These are phyloP conservation scores for Psilocybe azurescens DNA, from an alignment of 768 basidiomycete species.

Conservation along the genomic window DNA sequence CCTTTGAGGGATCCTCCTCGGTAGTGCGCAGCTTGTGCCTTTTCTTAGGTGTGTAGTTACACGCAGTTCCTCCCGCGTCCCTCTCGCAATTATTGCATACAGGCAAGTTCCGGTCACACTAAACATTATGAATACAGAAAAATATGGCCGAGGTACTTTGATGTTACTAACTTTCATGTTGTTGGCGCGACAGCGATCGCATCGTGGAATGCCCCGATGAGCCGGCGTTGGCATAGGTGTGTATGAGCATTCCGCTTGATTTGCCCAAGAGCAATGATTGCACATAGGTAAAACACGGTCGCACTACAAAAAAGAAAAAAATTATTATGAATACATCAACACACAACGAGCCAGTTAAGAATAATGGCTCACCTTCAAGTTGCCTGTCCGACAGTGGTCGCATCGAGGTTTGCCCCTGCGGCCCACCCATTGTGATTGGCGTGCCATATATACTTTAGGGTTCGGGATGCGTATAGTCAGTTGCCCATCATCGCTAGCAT, in stretches of 20 bases:
- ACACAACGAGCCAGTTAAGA: slow-evolving; percentile 15
- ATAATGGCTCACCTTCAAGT: slow-evolving; percentile 62
- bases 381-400: slow-evolving; percentile 74
- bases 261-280: slow-evolving; percentile 73
- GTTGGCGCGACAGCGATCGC: slow-evolving; percentile 69
- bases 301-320: slow-evolving; percentile 46
- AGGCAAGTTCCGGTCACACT: slow-evolving; percentile 78
- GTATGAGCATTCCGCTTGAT: slow-evolving; percentile 70
- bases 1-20: slow-evolving; percentile 11
- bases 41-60: slow-evolving; percentile 79
- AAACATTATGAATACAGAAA: slow-evolving; percentile 6
- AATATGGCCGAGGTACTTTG: neutral
- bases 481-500: slow-evolving; percentile 52
- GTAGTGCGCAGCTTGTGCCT: slow-evolving; percentile 44
- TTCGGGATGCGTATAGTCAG: slow-evolving; percentile 72
- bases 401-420: slow-evolving; percentile 77
- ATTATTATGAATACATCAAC: slow-evolving; percentile 1
- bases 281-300: slow-evolving; percentile 74
- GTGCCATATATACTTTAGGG: slow-evolving; percentile 68
- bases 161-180: slow-evolving; percentile 63
- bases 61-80: slow-evolving; percentile 50
- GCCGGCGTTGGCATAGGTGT: slow-evolving; percentile 78
- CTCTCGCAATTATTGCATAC: slow-evolving; percentile 72
- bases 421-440: slow-evolving; percentile 77
- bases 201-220: slow-evolving; percentile 75